Evolutionary conservation across 2,329 filamentous ascomycete species (phyloP), one percentile per base, ranked within the genome.

Genomic region (Orbilia ellipsospora): DNA sequence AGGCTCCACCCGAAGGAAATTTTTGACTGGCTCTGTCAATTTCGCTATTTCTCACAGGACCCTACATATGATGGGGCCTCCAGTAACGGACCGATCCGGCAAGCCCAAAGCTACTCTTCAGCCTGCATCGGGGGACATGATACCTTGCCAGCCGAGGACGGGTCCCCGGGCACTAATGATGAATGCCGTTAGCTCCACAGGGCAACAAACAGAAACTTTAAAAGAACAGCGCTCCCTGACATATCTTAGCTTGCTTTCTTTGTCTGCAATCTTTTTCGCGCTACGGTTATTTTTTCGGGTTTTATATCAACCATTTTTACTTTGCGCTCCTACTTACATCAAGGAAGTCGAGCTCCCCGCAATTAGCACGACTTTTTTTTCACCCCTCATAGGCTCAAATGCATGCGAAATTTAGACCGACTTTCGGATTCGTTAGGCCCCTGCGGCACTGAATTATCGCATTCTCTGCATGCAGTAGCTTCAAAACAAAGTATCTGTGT

Each of bases 41-140:
- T 7, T 36, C 31, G 31, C 31, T 36, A 2, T 23, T 23, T 36
- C 31, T 36, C 31, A 36, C 31, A 36, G 31, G 31, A 36, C 31
- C 31, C 31, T 36, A 2, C 31, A 36, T 36, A 1, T 36, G 31
- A 59, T 45, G 13, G 13, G 48, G 23, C 40, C 63, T 55, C 26
- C 51, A 56, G 52, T 61, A 55, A 51, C 70, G 70, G 70, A 74
- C 70, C 70, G 70, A 68, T 74, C 70, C 70, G 63, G 70, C 63
- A 74, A 67, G 62, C 69, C 61, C 61, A 40, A 66, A 57, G 55
- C 51, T 40, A 20, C 16, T 50, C 31, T 54, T 54, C 50, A 40
- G 15, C 52, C 40, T 63, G 51, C 57, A 63, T 63, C 66, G 57
- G 57, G 48, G 64, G 31, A 61, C 31, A 40, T 28, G 48, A 20